Evolutionary conservation across 768 basidiomycete species (phyloP), one percentile per base, ranked within the genome.

Genomic region (Pisolithus albus): DNA sequence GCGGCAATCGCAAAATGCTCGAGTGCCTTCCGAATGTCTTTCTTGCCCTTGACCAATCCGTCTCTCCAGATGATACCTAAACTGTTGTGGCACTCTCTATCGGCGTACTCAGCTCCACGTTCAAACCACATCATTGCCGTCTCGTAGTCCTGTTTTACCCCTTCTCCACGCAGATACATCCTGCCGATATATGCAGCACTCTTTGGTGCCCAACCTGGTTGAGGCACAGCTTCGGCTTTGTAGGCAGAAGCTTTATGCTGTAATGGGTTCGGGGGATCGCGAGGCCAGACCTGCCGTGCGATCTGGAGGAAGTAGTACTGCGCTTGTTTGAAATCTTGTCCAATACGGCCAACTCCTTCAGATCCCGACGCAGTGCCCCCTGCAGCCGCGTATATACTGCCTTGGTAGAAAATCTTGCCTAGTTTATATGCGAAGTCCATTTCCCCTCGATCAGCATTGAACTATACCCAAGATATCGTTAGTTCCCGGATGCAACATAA

Each of bases 371-470:
- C 81, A 38, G 88, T 82, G 9, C 95, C 94, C 3, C 92, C 92
- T 13, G 75, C 67, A 9, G 81, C 73, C 5, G 80, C 76, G 61
- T 96, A 97, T 34, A 97, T 87, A 52, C 89, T 92, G 16, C 96
- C 96, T 63, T 93, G 88, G 63, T 99, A 98, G 70, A 87, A 95
- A 9, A 98, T 88, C 69, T 91, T 86, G n/a, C 92, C 96, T 2
- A 98, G 78, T 15, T 90, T 83, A 67, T 88, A 92, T 2, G 92
- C 92, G 64, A 91, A 95, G 56, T 86, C 83, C 47, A 81, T 81
- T 59, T 93, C 90, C 24, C 91, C 92, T 24, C 92, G 83, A 60
- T 97, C 92, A 6, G 95, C 91, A 47, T 97, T 96, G 69, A 95
- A 99, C 87, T 95, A 19, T 56, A 36, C 5, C 13, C 43, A 51